Percentiles rank a stretch among this genome's conserved stretches.
phyloP scores from a whole-genome alignment of 192 early-diverging fungal species.

The Umbelopsis sp. region DNA sequence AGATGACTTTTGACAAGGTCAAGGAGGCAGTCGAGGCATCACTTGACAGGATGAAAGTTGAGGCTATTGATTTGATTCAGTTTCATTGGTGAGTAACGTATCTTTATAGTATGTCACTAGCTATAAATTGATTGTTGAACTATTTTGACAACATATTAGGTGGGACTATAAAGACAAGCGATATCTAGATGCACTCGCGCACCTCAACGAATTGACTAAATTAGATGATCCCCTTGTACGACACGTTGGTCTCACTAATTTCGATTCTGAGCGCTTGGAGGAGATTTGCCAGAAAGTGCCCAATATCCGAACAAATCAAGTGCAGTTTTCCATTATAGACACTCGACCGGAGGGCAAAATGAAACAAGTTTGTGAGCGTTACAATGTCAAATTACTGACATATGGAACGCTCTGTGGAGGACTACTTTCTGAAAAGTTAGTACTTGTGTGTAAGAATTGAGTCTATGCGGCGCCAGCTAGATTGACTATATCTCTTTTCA shows the following conservation, averaged over 20 bases:
- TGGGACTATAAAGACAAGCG: conserved; percentile 21
- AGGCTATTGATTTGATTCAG: conserved; percentile 2
- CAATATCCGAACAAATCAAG: conserved; percentile 8
- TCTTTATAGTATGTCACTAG: not conserved
- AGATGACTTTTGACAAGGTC: not conserved
- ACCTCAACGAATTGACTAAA: conserved; percentile 5
- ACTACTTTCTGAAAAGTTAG: conserved; percentile 17
- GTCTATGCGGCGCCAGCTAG: not conserved
- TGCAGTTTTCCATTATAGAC: conserved; percentile 15
- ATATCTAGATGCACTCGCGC: not conserved
- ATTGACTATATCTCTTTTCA: not conserved
- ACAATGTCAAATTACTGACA: conserved; percentile 17
- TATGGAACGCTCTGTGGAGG: conserved; percentile 22
- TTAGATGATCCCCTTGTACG: not conserved
- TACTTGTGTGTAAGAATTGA: not conserved
- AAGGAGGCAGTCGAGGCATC: not conserved
- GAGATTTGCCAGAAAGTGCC: conserved; percentile 13
- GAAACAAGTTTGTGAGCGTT: conserved; percentile 12
- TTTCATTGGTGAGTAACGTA: conserved; percentile 8
- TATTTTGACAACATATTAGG: not conserved
- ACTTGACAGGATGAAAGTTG: not conserved
- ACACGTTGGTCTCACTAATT: conserved; percentile 16
- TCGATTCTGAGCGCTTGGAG: conserved; percentile 8
- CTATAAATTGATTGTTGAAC: not conserved
- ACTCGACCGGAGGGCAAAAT: conserved; percentile 16